A percentile compares a stretch with the other conserved stretches of the same genome.
These are phyloP conservation scores for Cryptococcus neoformans DNA, from an alignment of 1,284 basidiomycete genomes.

Conservation along the genomic window DNA sequence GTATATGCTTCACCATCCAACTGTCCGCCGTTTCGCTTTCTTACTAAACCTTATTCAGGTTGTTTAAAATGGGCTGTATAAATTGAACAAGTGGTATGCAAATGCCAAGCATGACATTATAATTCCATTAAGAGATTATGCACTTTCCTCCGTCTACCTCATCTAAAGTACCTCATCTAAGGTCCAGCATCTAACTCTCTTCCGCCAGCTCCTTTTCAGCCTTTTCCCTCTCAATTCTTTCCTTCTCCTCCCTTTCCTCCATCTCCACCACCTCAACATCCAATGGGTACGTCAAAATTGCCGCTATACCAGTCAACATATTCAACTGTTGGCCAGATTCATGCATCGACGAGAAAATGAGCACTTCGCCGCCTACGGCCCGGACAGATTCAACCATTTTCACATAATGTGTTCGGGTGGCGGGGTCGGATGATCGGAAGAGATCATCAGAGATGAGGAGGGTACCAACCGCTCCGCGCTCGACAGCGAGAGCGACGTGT, in stretches of 20 bases:
- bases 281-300: conserved; percentile 92
- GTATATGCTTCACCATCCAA: no score
- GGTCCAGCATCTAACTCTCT: no score
- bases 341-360: conserved; percentile 99
- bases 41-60: no score
- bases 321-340: conserved; percentile 97
- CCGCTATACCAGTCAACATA: conserved; percentile 90
- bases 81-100: no score
- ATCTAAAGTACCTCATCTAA: no score
- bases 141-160: no score
- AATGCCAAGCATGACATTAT: no score
- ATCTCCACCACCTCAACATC: conserved; percentile 93
- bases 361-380: conserved; percentile 82
- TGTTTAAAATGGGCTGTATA: no score
- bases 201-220: no score
- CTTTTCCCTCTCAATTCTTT: conserved; percentile 40
- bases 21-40: no score
- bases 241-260: conserved; percentile 74
- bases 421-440: conserved; percentile 81
- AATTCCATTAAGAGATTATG: no score
- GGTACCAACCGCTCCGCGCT: conserved; percentile 90
- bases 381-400: conserved; percentile 84
- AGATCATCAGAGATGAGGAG: conserved; percentile 93
- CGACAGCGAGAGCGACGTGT: conserved; percentile 86
- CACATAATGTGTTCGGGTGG: conserved; percentile 79